Evolutionary conservation across 257 asterid species (phyloP), one percentile per base, ranked within the genome.

Genomic region (Lithospermum erythrorhizon): DNA sequence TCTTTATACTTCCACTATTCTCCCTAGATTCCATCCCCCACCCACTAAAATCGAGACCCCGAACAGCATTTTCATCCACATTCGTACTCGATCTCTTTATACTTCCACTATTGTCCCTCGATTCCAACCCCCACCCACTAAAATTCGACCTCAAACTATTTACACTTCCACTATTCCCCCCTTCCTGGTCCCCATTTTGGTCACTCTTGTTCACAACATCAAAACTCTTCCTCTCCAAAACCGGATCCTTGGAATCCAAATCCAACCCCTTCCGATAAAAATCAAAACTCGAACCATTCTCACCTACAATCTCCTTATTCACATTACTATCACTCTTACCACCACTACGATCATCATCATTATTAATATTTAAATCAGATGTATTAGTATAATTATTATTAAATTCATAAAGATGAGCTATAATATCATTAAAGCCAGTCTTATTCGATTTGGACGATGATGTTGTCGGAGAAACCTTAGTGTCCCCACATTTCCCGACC

Each of bases 391-490:
- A 35, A 55, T 55, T 59, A 55, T 64, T 27, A 5, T n/a, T n/a
- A 2, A 64, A 45, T 25, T 62, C n/a, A 60, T 64, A 64, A 56
- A 73, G 63, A 58, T 65, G 61, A 16, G 79, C 67, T 53, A 77
- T 71, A 61, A 55, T 45, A 35, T 62, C 72, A 68, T 61, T 57
- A 58, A 69, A 59, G 22, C 70, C 69, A 72, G 16, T 62, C 27
- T 27, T 62, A 7, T 35, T 35, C 45, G 13, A 8, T 1, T 11
- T 6, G 9, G 14, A 11, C 14, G 45, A 35, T 35, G 45, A 61
- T 65, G 57, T 32, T 65, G 57, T 32, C 63, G 6, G 68, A 53
- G 61, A 56, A 53, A 51, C 22, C 54, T 24, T 18, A 59, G 11
- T 58, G 8, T 32, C 15, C 9, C 18, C 4, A n/a, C 20, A 16